phyloP scores from a whole-genome alignment of 768 basidiomycete species.

The Paxillus involutus region DNA sequence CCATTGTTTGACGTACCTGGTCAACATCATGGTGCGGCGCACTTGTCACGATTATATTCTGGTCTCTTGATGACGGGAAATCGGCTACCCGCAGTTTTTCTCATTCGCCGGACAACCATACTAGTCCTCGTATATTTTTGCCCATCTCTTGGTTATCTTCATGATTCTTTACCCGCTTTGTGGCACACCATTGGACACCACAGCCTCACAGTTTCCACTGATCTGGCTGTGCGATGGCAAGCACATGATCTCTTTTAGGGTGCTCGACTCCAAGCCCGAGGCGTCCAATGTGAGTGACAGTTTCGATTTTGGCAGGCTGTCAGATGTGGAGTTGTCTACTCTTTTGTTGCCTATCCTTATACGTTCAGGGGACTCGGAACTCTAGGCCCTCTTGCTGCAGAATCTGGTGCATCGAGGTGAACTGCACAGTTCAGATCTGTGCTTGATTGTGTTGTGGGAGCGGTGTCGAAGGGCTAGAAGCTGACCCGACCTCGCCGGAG shows the following conservation, averaged over 20 bases:
- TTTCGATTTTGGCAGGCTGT: neutral
- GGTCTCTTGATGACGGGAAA: conserved; percentile 1
- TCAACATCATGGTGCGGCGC: conserved; percentile 14
- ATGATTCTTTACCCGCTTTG: conserved; percentile 25
- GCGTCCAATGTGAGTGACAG: conserved; percentile 4
- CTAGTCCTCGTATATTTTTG: conserved; percentile 7
- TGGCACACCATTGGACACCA: conserved; percentile 31
- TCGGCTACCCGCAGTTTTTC: neutral
- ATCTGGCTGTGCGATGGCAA: conserved; percentile 4
- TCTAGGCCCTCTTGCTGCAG: neutral
- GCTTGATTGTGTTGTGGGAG: neutral
- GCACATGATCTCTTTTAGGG: neutral
- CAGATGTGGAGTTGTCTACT: neutral
- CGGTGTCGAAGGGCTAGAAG: neutral
- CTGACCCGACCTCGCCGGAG: neutral
- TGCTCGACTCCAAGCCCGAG: neutral
- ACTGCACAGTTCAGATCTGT: neutral
- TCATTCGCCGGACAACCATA: neutral
- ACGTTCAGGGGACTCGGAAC: neutral
- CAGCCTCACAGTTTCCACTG: conserved; percentile 18
- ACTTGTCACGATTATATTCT: conserved; percentile 9
- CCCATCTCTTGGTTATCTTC: conserved; percentile 15
- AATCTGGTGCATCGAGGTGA: neutral
- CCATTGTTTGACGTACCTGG: conserved; percentile 22
- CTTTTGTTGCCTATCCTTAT: neutral